Base-by-base conservation (phyloP, 2,329 filamentous ascomycete genomes). In the Tolypocladium amazonense region DNA sequence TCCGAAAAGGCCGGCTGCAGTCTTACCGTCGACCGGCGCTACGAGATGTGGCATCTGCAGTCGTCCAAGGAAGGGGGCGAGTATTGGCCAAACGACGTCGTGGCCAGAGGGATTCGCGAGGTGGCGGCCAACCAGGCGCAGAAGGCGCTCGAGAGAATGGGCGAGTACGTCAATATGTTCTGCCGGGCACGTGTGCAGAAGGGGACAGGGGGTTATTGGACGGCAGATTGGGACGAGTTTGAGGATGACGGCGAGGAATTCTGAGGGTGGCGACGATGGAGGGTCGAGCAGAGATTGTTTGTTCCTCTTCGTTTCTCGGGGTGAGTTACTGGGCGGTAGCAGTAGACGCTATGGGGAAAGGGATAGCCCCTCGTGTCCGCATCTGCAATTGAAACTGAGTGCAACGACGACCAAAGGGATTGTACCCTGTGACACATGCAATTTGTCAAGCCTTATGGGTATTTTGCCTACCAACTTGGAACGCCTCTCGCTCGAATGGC, bases 71-170 rank as follows among this genome's bases (percentile, higher is more conserved):
- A 4, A 0, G 27, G 27, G 14, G 18, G 14, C 2, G 65, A 67
- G 23, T 30, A 58, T 3, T 71, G 68, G 68, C 45, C 50, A 1
- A 41, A 35, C 1, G 69, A 71, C 20, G 14, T 4, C 18, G 59
- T 63, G 2, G 65, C 65, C 62, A 58, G 63, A 45, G 11, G 2
- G 14, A 50, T 53, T n/a, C 58, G 62, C 7, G 8, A 6, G 33
- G 18, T 53, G 23, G 56, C 38, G 56, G 47, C 38, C 1, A 27
- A 23, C 8, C 27, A 27, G 53, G 58, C 60, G 3, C 7, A 12
- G 3, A 8, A 2, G 12, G 60, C 41, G 14, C 55, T 67, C 20
- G 30, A 59, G 9, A 52, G 27, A 1, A 18, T 67, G 54, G 62
- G 56, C 0, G 7, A 4, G 2, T 47, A 54, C 30, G 54, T 66